A percentile compares a stretch with the other conserved stretches of the same genome.
Conservation (phyloP, 352 stramenopile genomes). For the Phytophthora brassicae region DNA sequence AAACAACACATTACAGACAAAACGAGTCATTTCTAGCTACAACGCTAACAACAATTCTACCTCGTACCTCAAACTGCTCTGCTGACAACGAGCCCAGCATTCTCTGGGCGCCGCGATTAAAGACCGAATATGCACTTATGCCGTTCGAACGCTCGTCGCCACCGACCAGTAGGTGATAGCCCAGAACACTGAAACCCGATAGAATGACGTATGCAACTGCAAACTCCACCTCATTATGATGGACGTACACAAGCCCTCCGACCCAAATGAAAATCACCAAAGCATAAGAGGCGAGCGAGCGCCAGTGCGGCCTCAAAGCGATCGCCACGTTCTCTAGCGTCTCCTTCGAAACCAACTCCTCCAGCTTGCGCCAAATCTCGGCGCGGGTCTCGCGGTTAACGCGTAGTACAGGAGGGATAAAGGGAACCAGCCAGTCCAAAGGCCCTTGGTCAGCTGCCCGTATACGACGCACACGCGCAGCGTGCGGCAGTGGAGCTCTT, state of each 20-base stretch:
- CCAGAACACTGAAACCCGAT: slow-evolving; percentile 46
- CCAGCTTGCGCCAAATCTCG: slow-evolving; percentile 36
- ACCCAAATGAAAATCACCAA: slow-evolving; percentile 42
- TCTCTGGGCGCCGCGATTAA: slow-evolving; percentile 65
- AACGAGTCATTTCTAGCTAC: slow-evolving; percentile 2
- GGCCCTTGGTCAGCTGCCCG: slow-evolving; percentile 35
- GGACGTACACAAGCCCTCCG: slow-evolving; percentile 44
- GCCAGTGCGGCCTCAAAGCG: slow-evolving; percentile 29
- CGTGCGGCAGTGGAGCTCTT: slow-evolving; percentile 12
- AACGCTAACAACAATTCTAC: background rate
- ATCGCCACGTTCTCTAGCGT: slow-evolving; percentile 18
- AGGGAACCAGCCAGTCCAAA: slow-evolving; percentile 79
- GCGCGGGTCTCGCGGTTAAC: slow-evolving; percentile 79
- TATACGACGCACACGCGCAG: slow-evolving; percentile 10
- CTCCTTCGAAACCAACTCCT: slow-evolving; percentile 40
- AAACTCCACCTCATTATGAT: slow-evolving; percentile 56
- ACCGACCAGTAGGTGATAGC: slow-evolving; percentile 39
- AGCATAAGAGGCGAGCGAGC: slow-evolving; percentile 18
- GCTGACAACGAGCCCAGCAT: slow-evolving; percentile 81
- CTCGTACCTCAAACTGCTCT: slow-evolving; percentile 78
- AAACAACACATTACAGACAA: slow-evolving; percentile 3
- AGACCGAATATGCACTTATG: slow-evolving; percentile 84
- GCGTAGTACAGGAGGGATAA: slow-evolving; percentile 76
- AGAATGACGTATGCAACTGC: slow-evolving; percentile 64
- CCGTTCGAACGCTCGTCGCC: slow-evolving; percentile 18